phyloP scores from a whole-genome alignment of 257 asterid genomes.

The Solanum bulbocastanum region DNA sequence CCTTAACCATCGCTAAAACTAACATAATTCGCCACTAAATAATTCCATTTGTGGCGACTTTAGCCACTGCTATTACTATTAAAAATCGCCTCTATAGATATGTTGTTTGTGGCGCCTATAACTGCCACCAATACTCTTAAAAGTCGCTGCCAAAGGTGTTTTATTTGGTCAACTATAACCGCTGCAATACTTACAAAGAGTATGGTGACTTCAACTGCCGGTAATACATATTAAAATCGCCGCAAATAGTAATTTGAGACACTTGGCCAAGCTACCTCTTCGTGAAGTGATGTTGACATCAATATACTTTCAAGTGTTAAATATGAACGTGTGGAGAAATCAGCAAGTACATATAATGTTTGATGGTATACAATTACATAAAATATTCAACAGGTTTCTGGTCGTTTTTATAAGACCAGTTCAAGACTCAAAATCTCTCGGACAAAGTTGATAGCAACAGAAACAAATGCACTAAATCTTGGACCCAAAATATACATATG shows the following conservation, averaged over 20 bases:
- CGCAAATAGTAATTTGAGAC: neutral
- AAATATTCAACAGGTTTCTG: neutral
- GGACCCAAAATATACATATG: neutral
- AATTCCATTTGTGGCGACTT: too few relatives aligned
- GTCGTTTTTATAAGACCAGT: neutral
- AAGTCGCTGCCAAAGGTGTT: neutral
- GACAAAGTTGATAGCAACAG: neutral
- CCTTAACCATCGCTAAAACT: too few relatives aligned
- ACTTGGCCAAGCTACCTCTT: neutral
- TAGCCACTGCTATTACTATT: too few relatives aligned
- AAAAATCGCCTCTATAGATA: too few relatives aligned
- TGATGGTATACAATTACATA: neutral
- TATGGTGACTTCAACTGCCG: neutral
- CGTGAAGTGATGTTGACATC: neutral
- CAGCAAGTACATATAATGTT: neutral
- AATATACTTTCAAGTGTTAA: neutral
- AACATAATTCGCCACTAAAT: too few relatives aligned
- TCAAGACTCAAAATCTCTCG: neutral
- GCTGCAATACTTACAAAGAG: too few relatives aligned
- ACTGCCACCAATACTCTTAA: neutral
- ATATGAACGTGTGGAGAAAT: neutral
- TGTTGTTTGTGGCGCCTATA: neutral
- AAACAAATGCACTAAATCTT: neutral
- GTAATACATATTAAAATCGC: too few relatives aligned
- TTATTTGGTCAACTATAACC: too few relatives aligned